Evolutionary conservation across 768 basidiomycete genomes (phyloP).

Genomic region (Serendipita sp.): DNA sequence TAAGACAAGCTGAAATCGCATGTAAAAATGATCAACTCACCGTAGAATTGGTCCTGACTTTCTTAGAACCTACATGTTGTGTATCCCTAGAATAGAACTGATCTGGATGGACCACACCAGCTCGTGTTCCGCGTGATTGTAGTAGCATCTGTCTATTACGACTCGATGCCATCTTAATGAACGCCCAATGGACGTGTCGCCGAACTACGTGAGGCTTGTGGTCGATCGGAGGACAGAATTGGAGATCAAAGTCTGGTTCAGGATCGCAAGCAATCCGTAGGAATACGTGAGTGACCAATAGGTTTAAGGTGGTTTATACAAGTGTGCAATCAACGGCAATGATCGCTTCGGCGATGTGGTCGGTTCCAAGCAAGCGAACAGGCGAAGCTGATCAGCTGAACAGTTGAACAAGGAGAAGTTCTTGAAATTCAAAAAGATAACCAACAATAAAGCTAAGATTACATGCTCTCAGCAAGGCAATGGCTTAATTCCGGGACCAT

Average conservation of each 20-base stretch:
- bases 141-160: constrained; percentile 5
- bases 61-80: not conserved
- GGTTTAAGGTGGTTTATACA: not conserved
- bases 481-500: too few species aligned
- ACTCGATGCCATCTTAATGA: not conserved
- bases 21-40: not conserved
- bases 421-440: too few species aligned
- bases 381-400: too few species aligned
- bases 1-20: not conserved
- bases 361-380: not conserved
- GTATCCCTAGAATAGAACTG: constrained; percentile 1
- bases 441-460: too few species aligned
- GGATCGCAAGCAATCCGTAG: not conserved
- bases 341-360: not conserved
- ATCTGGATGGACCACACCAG: not conserved
- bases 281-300: not conserved
- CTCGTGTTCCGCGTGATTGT: not conserved
- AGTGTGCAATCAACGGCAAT: too few species aligned
- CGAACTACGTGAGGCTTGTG: not conserved
- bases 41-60: constrained; percentile 1
- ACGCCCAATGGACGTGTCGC: not conserved
- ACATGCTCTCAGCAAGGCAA: too few species aligned
- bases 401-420: too few species aligned
- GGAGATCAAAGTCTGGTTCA: not conserved
- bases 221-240: not conserved